These are phyloP conservation scores for Phytophthora pini DNA, from an alignment of 352 stramenopile genomes.

Conservation along the genomic window DNA sequence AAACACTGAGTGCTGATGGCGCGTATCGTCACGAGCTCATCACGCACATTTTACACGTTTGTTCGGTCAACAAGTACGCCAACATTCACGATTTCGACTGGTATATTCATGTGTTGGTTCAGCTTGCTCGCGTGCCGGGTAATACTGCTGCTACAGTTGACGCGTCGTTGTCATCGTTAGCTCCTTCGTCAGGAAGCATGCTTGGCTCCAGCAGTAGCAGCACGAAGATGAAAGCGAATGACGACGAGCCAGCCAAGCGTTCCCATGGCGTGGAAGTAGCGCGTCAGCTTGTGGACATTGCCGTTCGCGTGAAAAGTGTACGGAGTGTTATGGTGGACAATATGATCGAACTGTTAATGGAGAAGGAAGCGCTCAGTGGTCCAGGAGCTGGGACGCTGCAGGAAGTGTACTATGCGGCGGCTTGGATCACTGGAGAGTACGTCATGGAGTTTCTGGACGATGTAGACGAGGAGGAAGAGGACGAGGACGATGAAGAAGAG, in stretches of 20 bases:
- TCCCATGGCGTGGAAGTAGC: slow-evolving; percentile 90
- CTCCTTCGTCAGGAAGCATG: slow-evolving; percentile 51
- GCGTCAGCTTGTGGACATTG: slow-evolving; percentile 97
- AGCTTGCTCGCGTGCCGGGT: slow-evolving; percentile 93
- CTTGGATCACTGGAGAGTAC: slow-evolving; percentile 99
- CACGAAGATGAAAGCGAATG: slow-evolving; percentile 28
- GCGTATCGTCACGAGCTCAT: slow-evolving; percentile 97
- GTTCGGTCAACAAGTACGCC: slow-evolving; percentile 97
- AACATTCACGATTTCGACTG: slow-evolving; percentile 98
- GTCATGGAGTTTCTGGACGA: slow-evolving; percentile 91
- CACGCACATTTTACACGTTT: slow-evolving; percentile 96
- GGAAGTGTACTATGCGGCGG: slow-evolving; percentile 95
- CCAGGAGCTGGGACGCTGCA: slow-evolving; percentile 86
- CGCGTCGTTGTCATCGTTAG: slow-evolving; percentile 40
- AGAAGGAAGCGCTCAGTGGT: slow-evolving; percentile 81
- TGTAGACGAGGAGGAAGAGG: slow-evolving; percentile 74
- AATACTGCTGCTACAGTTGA: slow-evolving; percentile 48
- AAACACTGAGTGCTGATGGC: slow-evolving; percentile 94
- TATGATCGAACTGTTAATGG: slow-evolving; percentile 94
- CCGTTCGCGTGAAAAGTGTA: slow-evolving; percentile 96
- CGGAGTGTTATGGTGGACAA: slow-evolving; percentile 95
- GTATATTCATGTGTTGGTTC: slow-evolving; percentile 98
- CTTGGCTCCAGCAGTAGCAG: slow-evolving; percentile 37
- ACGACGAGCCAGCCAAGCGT: slow-evolving; percentile 39
- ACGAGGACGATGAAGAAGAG: slow-evolving; percentile 79